phyloP scores from a whole-genome alignment of 2,329 filamentous ascomycete species.

The Blastomyces emzantsi region DNA sequence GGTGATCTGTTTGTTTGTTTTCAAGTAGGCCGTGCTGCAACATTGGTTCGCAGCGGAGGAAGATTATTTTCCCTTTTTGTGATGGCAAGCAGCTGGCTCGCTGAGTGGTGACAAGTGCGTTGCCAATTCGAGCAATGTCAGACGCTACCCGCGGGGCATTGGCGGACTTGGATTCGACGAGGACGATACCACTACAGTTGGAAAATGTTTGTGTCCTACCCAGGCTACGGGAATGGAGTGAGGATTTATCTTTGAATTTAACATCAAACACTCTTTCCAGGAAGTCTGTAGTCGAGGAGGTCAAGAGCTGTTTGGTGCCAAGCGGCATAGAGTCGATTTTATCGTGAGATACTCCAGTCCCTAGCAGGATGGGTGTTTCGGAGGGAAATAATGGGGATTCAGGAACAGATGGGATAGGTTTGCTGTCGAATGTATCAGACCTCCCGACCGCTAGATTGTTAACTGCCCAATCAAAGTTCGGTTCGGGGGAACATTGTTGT shows the following conservation, averaged over 20 bases:
- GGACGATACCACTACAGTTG: slow-evolving; percentile 20
- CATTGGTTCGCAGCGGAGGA: slow-evolving; percentile 23
- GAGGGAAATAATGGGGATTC: background rate
- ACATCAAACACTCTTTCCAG: background rate
- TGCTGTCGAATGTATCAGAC: background rate
- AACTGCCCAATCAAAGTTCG: background rate
- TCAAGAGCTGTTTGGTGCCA: background rate
- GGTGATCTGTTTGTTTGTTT: background rate
- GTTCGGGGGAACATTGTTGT: background rate
- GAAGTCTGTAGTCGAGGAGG: slow-evolving; percentile 3
- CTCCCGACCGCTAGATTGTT: background rate
- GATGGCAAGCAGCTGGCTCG: background rate
- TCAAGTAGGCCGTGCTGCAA: background rate
- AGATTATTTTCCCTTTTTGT: slow-evolving; percentile 25
- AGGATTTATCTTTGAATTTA: background rate
- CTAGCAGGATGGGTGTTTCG: background rate
- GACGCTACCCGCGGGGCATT: slow-evolving; percentile 8
- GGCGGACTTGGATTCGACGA: slow-evolving; percentile 19
- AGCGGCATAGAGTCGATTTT: background rate
- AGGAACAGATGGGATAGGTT: background rate
- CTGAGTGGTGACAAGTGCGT: slow-evolving; percentile 20
- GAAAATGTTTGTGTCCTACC: background rate
- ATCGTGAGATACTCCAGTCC: background rate
- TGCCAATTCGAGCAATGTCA: slow-evolving; percentile 18
- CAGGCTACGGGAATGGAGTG: background rate